Base-by-base conservation (phyloP, 1,139 yeast species). In the Saccharomyces uvarum region DNA sequence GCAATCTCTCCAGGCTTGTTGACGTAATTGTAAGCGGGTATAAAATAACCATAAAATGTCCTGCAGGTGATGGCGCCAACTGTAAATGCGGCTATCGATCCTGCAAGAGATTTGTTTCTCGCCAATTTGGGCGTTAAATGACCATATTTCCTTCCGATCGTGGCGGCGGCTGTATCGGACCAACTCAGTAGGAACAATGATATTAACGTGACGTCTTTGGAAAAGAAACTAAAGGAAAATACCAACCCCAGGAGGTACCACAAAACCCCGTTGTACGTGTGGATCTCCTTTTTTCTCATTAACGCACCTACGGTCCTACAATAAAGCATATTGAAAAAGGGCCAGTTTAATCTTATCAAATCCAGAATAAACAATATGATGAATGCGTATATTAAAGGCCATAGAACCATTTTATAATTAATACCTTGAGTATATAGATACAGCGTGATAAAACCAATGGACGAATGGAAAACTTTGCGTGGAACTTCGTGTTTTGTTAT, bases 81-180 rank as follows among this genome's bases (percentile, higher is more conserved):
- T 3, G 76, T 65, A 64, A 87, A 87, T 13, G 98, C 95, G 14
- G 97, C 98, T 28, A 83, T 53, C 2, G 91, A 83, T 0, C 99
- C 99, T 1, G 97, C 96, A 51, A 93, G 74, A 1, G 96, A 86
- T 70, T 93, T 93, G 57, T 83, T 82, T 55, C 78, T 74, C 8
- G 86, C 77, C 41, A 91, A 71, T 66, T 84, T 83, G 47, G 96
- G 96, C 5, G 97, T 89, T 62, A 86, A 78, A 63, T 86, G 78
- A 6, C 98, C 98, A 69, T 75, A 89, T 53, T 79, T 79, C 61
- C 98, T 79, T 24, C 98, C 99, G 65, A 91, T 72, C 0, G 97
- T 88, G 2, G 97, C 88, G 2, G 99, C 99, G 4, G 98, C 95
- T 8, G 98, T 90, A 68, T 93, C 99, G 9, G 96, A 91, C 98